Evolutionary conservation across 306 rosid genomes (phyloP), one percentile per base, ranked within the genome.

Genomic region (Acacia confusa): DNA sequence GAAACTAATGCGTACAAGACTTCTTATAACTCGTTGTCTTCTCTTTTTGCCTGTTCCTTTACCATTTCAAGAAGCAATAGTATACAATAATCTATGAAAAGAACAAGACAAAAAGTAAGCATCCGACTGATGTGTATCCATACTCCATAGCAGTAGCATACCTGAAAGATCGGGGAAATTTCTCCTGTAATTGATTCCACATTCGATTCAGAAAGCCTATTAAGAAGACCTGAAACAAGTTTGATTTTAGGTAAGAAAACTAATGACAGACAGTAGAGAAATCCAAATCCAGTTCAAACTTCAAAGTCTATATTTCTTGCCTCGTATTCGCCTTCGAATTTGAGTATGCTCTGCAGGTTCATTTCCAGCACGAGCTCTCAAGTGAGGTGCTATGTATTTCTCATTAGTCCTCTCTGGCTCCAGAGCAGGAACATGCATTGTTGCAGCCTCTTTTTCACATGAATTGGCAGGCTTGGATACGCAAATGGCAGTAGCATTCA

Each of bases 151-250:
- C 58, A 58, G 57, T 72, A 11, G 28, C 73, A 75, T 78, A 86
- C 92, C 82, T 83, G 91, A 82, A 91, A 82, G 41, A 89, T 78
- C 57, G 34, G 69, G 45, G 94, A 92, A 81, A 89, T 78, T 16
- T 92, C 97, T 76, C 89, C 92, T 1, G 94, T 91, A 36, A 88
- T 73, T 78, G 97, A 91, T 84, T 91, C 97, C 28, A 92, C 89
- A 25, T 92, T 89, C 7, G 94, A 88, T 86, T 91, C 97, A 61
- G 92, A 85, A 63, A 91, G 72, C 79, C 89, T 87, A 80, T 91
- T 92, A 76, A 92, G 87, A 83, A 89, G 94, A 19, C 97, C 90
- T 89, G 87, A 72, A 76, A 75, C 81, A 79, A 83, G 64, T 63
- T 77, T 72, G 74, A 70, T 20, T 79, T 63, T 2, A 64, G 80